Evolutionary conservation across 2,329 filamentous ascomycete genomes (phyloP), one percentile per base, ranked within the genome.

Genomic region (Penicillium hesseltinei): DNA sequence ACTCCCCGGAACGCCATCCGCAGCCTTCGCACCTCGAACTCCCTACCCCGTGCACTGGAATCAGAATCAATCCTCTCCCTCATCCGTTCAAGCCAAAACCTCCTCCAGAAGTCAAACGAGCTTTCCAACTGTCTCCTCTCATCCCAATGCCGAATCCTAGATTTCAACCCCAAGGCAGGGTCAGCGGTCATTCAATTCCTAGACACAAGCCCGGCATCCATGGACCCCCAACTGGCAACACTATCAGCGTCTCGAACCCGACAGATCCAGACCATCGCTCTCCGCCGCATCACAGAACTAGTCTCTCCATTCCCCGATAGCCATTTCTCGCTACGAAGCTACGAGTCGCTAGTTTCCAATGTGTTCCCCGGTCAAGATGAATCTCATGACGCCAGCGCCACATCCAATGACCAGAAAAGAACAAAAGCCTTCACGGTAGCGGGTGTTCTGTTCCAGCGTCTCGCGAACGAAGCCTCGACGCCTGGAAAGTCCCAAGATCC

Each of bases 1-100:
- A 96, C 94, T 0, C 75, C 82, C 44, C 84, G 94, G 38, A 99
- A 99, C 68, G 87, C 93, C 0, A 80, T 97, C 38, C 85, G 93
- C 33, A 78, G 88, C 70, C 72, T 96, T 43, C 80, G 84, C 21
- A 75, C 79, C 27, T 74, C 81, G 5, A 75, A 87, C 57, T 68
- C 72, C 3, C 76, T 97, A 4, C 93, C 94, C 0, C 72, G 71
- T 10, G 91, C 92, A 0, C 75, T 97, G 2, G 84, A 84, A 59
- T 85, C 86, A 54, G 77, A 82, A 0, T 79, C 84, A 0, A 80
- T 97, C 5, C 73, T 93, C 2, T 73, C 76, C 0, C 75, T 95
- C 50, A 80, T 88, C 1, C 69, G 77, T 17, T 80, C 80, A 33
- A 82, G 84, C 31, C 78, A 81, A 45, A 65, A 64, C 13, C 80